Conservation (phyloP, 805 yeast genomes). For the Candida michaelii region DNA sequence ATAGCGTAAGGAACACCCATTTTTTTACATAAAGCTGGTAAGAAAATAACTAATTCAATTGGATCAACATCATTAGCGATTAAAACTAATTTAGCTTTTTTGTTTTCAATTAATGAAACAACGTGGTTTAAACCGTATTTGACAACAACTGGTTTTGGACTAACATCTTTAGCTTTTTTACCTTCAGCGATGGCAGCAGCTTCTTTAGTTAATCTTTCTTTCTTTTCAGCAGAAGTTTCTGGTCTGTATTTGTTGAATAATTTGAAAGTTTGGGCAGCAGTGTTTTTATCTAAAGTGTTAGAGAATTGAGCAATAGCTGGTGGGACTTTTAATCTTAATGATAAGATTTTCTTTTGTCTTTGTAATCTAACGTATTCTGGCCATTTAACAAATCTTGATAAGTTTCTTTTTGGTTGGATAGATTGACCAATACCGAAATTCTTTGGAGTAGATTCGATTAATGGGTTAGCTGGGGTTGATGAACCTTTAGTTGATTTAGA, state of each 20-base stretch:
- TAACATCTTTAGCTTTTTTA: slow-evolving; percentile 93
- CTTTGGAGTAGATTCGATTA: slow-evolving; percentile 86
- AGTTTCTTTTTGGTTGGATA: slow-evolving; percentile 93
- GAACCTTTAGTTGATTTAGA: slow-evolving; percentile 29
- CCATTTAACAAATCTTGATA: slow-evolving; percentile 98
- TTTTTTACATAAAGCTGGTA: slow-evolving; percentile 99
- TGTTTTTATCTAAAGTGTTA: slow-evolving; percentile 95
- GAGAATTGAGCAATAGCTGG: slow-evolving; percentile 98
- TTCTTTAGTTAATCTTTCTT: slow-evolving; percentile 97
- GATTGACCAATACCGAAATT: slow-evolving; percentile 96
- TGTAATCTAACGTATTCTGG: slow-evolving; percentile 97
- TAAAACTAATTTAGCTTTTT: slow-evolving; percentile 95
- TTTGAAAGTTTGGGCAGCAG: slow-evolving; percentile 96
- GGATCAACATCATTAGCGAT: slow-evolving; percentile 99
- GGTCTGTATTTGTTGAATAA: slow-evolving; percentile 99
- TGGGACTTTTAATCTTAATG: slow-evolving; percentile 97
- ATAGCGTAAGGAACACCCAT: slow-evolving; percentile 99
- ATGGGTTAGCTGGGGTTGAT: slow-evolving; percentile 63
- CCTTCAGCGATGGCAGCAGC: slow-evolving; percentile 99
- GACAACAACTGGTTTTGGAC: slow-evolving; percentile 94
- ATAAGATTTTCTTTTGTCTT: slow-evolving; percentile 97
- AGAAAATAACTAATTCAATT: slow-evolving; percentile 93
- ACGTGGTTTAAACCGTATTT: slow-evolving; percentile 99
- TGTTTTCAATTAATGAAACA: slow-evolving; percentile 95
- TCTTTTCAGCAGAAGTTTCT: slow-evolving; percentile 96